Conservation (phyloP, 164 flowering plant genomes). For the Amborella trichopoda region DNA sequence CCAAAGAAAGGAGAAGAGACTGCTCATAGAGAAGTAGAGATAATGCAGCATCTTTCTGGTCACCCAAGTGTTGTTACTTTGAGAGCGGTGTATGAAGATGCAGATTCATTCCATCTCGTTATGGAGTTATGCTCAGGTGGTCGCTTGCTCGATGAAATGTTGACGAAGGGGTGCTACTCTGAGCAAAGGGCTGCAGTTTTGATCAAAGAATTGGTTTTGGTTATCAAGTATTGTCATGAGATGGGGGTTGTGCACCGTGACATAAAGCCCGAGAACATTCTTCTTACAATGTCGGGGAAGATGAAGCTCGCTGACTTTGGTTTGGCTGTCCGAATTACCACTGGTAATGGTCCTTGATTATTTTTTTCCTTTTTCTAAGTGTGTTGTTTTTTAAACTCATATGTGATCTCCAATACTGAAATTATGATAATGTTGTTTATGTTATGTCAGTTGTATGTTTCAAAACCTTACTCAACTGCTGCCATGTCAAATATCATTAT, state of each 20-base stretch:
- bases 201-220: slow-evolving; percentile 51
- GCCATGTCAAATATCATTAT: too few relatives aligned
- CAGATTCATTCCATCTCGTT: slow-evolving; percentile 70
- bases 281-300: slow-evolving; percentile 62
- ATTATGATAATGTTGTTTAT: too few relatives aligned
- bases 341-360: slow-evolving; percentile 27
- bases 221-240: slow-evolving; percentile 82
- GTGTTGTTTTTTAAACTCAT: too few relatives aligned
- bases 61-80: slow-evolving; percentile 84
- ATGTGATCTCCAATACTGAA: too few relatives aligned
- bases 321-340: slow-evolving; percentile 62
- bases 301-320: slow-evolving; percentile 89
- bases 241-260: slow-evolving; percentile 95
- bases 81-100: slow-evolving; percentile 77
- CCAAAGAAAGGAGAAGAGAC: slow-evolving; percentile 55
- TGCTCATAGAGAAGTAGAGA: slow-evolving; percentile 90
- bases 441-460: too few relatives aligned
- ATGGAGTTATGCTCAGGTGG: slow-evolving; percentile 96
- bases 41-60: slow-evolving; percentile 96
- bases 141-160: slow-evolving; percentile 65
- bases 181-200: slow-evolving; percentile 64
- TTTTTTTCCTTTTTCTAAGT: too few relatives aligned
- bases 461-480: too few relatives aligned
- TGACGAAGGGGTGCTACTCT: slow-evolving; percentile 35
- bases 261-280: slow-evolving; percentile 85